Evolutionary conservation across 805 yeast species (phyloP).

Genomic region (Monosporozyma yasuniensis): DNA sequence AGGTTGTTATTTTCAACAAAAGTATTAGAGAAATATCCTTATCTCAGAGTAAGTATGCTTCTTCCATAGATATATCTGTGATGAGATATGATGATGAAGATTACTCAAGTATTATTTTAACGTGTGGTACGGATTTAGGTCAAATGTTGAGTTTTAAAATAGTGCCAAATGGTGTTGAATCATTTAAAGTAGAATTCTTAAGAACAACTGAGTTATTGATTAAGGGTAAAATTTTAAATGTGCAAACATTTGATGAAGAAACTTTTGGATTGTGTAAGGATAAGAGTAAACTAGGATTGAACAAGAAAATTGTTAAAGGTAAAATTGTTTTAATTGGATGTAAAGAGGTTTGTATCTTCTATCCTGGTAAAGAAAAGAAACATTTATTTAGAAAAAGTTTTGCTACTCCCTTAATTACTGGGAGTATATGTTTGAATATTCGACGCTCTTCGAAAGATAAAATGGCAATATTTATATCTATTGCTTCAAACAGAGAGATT

Average conservation of each 20-base stretch:
- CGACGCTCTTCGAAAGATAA: neutral
- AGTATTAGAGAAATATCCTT: slow-evolving; percentile 20
- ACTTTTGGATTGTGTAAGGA: neutral
- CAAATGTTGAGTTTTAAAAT: slow-evolving; percentile 57
- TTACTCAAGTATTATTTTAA: slow-evolving; percentile 58
- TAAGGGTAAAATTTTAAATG: neutral
- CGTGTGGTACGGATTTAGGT: slow-evolving; percentile 76
- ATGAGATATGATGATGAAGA: slow-evolving; percentile 58
- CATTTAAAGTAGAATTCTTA: slow-evolving; percentile 46
- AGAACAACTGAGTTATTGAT: slow-evolving; percentile 30
- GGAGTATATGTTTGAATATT: neutral
- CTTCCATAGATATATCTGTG: slow-evolving; percentile 64
- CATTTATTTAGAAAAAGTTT: neutral
- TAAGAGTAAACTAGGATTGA: slow-evolving; percentile 34
- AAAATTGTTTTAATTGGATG: slow-evolving; percentile 47
- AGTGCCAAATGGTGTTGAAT: slow-evolving; percentile 51
- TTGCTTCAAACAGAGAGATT: slow-evolving; percentile 34
- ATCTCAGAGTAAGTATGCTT: slow-evolving; percentile 32
- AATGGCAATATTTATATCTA: neutral
- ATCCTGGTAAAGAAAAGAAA: neutral
- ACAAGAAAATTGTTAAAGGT: slow-evolving; percentile 39
- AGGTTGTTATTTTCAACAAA: slow-evolving; percentile 49
- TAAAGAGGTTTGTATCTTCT: slow-evolving; percentile 47
- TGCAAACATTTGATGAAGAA: neutral
- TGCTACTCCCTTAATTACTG: neutral